phyloP scores from a whole-genome alignment of 495 filamentous ascomycete species.

The Jackrogersella multiformis region DNA sequence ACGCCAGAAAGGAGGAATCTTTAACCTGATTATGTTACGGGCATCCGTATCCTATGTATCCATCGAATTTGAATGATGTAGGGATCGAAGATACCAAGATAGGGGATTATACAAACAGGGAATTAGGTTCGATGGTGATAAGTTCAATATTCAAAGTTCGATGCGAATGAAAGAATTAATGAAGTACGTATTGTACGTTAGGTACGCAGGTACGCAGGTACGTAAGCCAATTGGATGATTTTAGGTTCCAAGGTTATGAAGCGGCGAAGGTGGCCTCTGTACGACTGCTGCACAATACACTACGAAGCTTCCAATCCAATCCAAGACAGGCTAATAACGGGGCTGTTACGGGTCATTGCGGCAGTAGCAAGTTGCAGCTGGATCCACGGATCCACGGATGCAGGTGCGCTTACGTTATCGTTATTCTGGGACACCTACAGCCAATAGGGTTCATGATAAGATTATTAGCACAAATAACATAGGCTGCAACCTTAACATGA shows the following conservation, averaged over 20 bases:
- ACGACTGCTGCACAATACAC: background rate
- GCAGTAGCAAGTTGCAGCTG: constrained; percentile 15
- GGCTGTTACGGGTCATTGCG: constrained; percentile 23
- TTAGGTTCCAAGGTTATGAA: background rate
- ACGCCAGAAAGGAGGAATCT: constrained; percentile 17
- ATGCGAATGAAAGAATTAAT: constrained; percentile 1
- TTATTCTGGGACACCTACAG: background rate
- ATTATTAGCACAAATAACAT: constrained; percentile 10
- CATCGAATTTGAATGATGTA: background rate
- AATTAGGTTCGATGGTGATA: too few species aligned
- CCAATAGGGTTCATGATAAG: constrained; percentile 11
- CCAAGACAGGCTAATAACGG: constrained; percentile 20
- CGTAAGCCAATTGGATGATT: background rate
- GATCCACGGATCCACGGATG: constrained; percentile 9
- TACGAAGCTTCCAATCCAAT: constrained; percentile 12
- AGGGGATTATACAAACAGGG: background rate
- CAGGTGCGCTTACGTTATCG: constrained; percentile 22
- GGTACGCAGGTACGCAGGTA: too few species aligned
- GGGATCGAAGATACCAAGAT: background rate
- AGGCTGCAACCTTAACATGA: constrained; percentile 25
- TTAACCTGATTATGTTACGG: constrained; percentile 7
- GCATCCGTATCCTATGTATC: constrained; percentile 13
- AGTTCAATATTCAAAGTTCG: too few species aligned
- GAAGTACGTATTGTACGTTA: too few species aligned
- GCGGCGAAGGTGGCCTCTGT: constrained; percentile 34